These are phyloP conservation scores for Salix udensis DNA, from an alignment of 345 rosid genomes.

Conservation along the genomic window DNA sequence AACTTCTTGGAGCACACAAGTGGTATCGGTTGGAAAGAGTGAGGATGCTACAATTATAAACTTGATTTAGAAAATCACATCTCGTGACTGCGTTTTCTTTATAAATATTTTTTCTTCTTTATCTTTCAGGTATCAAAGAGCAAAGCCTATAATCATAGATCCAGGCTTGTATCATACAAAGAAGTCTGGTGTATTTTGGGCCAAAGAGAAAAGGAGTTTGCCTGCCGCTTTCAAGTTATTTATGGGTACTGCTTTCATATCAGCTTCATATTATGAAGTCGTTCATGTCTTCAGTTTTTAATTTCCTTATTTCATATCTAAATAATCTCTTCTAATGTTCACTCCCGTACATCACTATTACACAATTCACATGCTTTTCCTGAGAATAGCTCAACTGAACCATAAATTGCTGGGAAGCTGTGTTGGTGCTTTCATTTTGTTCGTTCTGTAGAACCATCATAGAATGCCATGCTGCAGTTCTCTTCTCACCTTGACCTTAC, in stretches of 20 bases:
- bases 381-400: background rate
- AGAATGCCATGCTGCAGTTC: background rate
- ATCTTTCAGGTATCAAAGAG: constrained; percentile 63
- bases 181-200: constrained; percentile 83
- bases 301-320: background rate
- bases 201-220: constrained; percentile 75
- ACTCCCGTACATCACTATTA: background rate
- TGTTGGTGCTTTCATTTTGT: background rate
- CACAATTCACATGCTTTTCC: background rate
- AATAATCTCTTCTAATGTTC: background rate
- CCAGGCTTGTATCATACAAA: constrained; percentile 83
- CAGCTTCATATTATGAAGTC: background rate
- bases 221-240: constrained; percentile 90
- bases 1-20: constrained; percentile 96
- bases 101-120: background rate
- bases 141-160: constrained; percentile 82
- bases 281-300: background rate
- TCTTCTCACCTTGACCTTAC: background rate
- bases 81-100: constrained; percentile 1
- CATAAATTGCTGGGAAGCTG: background rate
- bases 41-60: constrained; percentile 29
- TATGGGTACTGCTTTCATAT: constrained; percentile 48
- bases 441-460: background rate
- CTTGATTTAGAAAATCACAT: background rate
- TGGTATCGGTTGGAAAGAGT: constrained; percentile 94